Percentiles rank a stretch among this genome's conserved stretches.
These are phyloP conservation scores for Boletus coccyginus DNA, from an alignment of 768 basidiomycete genomes.

Conservation along the genomic window DNA sequence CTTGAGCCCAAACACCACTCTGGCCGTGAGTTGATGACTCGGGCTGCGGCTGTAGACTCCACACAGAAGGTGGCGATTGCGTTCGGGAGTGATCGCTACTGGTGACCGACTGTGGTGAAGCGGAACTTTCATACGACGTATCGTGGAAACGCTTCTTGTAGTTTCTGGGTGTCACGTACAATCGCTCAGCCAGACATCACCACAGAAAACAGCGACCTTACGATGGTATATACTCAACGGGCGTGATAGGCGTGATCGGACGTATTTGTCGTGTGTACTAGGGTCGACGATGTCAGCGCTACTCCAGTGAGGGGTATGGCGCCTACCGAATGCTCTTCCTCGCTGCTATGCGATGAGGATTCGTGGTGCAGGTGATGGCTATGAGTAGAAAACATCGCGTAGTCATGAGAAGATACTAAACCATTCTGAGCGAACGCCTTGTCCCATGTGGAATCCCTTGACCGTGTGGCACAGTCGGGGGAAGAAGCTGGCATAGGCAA, in stretches of 20 bases:
- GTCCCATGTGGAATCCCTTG: constrained; percentile 36
- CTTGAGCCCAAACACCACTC: constrained; percentile 27
- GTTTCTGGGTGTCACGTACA: constrained; percentile 19
- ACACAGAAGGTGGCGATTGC: constrained; percentile 44
- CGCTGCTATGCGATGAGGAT: constrained; percentile 24
- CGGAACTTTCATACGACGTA: constrained; percentile 27
- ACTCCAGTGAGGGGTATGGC: background rate
- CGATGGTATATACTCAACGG: constrained; percentile 33
- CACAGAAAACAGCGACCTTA: constrained; percentile 18
- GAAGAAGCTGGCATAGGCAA: constrained; percentile 31
- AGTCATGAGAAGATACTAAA: constrained; percentile 36
- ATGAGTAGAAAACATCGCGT: constrained; percentile 32
- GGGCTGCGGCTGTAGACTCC: constrained; percentile 38
- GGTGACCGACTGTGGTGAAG: constrained; percentile 31
- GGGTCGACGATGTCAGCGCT: constrained; percentile 13
- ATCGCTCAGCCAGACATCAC: constrained; percentile 11
- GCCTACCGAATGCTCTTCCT: constrained; percentile 29
- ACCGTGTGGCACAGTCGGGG: constrained; percentile 25
- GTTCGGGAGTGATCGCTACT: constrained; percentile 48
- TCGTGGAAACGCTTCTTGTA: constrained; percentile 34
- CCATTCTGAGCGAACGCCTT: constrained; percentile 36
- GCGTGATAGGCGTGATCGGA: constrained; percentile 37
- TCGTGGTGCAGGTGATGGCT: constrained; percentile 26
- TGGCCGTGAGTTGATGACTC: constrained; percentile 28
- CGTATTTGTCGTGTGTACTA: constrained; percentile 30